Base-by-base conservation (phyloP, 1,284 basidiomycete genomes). In the Termitomyces sp. region DNA sequence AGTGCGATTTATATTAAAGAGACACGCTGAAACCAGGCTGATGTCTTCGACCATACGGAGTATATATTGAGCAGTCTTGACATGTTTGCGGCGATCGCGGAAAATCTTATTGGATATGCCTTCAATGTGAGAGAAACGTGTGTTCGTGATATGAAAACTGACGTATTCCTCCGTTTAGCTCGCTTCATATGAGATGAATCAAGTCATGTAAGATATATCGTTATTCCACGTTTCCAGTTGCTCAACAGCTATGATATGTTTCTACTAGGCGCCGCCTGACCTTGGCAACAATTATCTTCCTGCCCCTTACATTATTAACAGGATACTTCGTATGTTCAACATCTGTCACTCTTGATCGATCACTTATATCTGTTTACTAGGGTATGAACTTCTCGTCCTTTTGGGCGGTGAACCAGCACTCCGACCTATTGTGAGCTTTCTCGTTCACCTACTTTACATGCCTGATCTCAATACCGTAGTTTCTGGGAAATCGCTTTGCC, bases 41-140 rank as follows among this genome's bases (percentile, higher is more conserved):
- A 87, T 64, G 83, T 87, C 2, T 76, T 80, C 56, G 85, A 88
- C 62, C 85, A 88, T 60, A 84, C 85, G 73, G 84, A 86, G 55
- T 85, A 84, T 60, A 81, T 84, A 39, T 65, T 87, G 42, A 75
- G 76, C 6, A 85, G 81, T 58, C 62, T 88, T 51, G 85, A 88
- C 60, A 86, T 84, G 81, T 86, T 86, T 61, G 75, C 82, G 5
- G 77, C 75, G 17, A 81, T 85, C 55, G 74, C 82, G 13, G 84
- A 88, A 63, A 88, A 88, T 63, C 66, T 88, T 62, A 86, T 88
- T 61, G 78, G 78, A 56, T 88, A 83, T 65, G 81, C 83, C 2
- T 89, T 83, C 71, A 83, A 82, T 62, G 79, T 81, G 39, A 33
- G 73, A 60, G 2, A 9, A 28, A 24, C n/a, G 17, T 6, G 7